These are phyloP conservation scores for Yarrowia keelungensis DNA, from an alignment of 805 yeast species.

Conservation along the genomic window DNA sequence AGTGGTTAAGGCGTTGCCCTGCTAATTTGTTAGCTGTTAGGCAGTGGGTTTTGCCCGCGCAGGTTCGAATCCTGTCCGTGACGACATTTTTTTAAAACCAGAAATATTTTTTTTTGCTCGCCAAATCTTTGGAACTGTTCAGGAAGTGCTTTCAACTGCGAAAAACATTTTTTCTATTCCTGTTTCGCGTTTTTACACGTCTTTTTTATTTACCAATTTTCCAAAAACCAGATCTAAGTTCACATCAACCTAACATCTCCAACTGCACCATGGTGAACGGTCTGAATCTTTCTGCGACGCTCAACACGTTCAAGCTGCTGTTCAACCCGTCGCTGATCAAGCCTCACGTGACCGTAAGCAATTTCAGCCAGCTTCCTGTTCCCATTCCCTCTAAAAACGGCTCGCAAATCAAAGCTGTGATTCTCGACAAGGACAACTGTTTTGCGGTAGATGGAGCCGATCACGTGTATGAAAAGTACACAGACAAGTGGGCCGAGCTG, in stretches of 20 bases:
- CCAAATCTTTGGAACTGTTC: too few species aligned
- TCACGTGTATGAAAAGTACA: constrained; percentile 78
- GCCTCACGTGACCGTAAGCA: constrained; percentile 65
- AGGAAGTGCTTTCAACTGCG: too few species aligned
- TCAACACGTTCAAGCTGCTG: constrained; percentile 67
- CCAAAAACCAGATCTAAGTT: not conserved
- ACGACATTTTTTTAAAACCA: constrained; percentile 66
- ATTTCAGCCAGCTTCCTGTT: constrained; percentile 66
- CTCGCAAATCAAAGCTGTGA: constrained; percentile 69
- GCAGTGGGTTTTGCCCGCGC: constrained; percentile 94
- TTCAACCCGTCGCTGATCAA: constrained; percentile 70
- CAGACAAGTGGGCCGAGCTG: constrained; percentile 62
- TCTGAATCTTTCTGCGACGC: constrained; percentile 78
- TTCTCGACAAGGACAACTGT: constrained; percentile 94
- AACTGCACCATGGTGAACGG: constrained; percentile 23
- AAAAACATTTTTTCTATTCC: too few species aligned
- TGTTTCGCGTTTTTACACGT: too few species aligned
- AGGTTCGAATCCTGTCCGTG: constrained; percentile 99
- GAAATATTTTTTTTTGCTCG: not conserved
- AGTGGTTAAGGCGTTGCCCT: constrained; percentile 95
- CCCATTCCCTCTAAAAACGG: constrained; percentile 52
- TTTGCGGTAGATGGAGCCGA: constrained; percentile 85
- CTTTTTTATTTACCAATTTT: too few species aligned
- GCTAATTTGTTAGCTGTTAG: constrained; percentile 58
- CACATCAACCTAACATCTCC: not conserved